phyloP scores from a whole-genome alignment of 257 asterid species.

The Forsythia suspensa region DNA sequence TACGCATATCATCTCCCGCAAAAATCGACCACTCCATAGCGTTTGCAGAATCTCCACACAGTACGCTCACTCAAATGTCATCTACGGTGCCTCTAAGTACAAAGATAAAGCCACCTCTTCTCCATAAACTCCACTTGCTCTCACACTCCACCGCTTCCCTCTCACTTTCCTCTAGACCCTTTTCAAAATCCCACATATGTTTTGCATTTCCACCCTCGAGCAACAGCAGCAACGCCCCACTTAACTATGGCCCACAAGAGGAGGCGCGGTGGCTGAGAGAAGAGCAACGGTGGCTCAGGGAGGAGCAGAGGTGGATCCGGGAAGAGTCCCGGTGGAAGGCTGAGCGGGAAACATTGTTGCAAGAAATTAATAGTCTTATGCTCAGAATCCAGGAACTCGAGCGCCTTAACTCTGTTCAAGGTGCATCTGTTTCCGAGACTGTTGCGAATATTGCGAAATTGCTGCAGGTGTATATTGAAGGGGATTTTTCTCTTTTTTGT shows the following conservation, averaged over 20 bases:
- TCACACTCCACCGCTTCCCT: conserved; percentile 21
- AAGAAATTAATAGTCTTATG: conserved; percentile 55
- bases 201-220: conserved; percentile 51
- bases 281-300: conserved; percentile 95
- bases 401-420: conserved; percentile 47
- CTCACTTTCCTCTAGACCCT: conserved; percentile 22
- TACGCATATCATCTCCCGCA: background rate
- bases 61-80: conserved; percentile 26
- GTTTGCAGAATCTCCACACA: conserved; percentile 1
- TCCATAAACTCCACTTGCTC: background rate
- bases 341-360: conserved; percentile 63
- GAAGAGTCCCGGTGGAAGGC: conserved; percentile 79
- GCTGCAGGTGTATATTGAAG: conserved; percentile 51
- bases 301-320: conserved; percentile 88
- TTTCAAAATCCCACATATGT: conserved; percentile 53
- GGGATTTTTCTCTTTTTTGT: background rate
- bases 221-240: conserved; percentile 19
- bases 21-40: background rate
- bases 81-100: conserved; percentile 28
- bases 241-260: conserved; percentile 34
- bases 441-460: conserved; percentile 56
- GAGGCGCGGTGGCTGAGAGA: conserved; percentile 93
- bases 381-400: conserved; percentile 66
- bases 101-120: conserved; percentile 5
- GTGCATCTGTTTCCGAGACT: conserved; percentile 51